Evolutionary conservation across 495 filamentous ascomycete species (phyloP).

Genomic region (Penicillium crystallinum): DNA sequence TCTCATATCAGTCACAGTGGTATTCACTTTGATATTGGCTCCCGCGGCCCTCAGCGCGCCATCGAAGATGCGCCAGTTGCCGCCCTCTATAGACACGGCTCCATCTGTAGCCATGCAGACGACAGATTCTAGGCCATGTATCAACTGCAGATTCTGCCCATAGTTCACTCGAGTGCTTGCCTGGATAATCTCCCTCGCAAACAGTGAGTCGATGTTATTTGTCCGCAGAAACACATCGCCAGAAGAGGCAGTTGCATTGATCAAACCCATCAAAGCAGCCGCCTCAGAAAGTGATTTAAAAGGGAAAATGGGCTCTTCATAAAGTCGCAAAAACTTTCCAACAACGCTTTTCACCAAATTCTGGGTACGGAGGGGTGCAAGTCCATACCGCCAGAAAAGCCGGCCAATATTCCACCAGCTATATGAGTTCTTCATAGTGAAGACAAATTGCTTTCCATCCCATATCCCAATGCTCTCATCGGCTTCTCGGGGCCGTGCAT

Average conservation of each 20-base stretch:
- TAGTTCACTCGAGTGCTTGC: conserved; percentile 94
- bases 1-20: conserved; percentile 57
- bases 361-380: conserved; percentile 68
- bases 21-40: conserved; percentile 61
- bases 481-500: conserved; percentile 33
- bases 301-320: conserved; percentile 76
- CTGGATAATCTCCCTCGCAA: conserved; percentile 82
- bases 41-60: conserved; percentile 64
- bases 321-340: conserved; percentile 72
- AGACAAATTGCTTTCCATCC: conserved; percentile 76
- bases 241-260: conserved; percentile 58
- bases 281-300: conserved; percentile 68
- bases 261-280: conserved; percentile 60
- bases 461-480: conserved; percentile 66
- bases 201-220: conserved; percentile 63
- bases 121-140: conserved; percentile 90
- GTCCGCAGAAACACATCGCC: conserved; percentile 63
- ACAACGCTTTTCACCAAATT: conserved; percentile 67
- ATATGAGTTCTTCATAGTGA: conserved; percentile 50
- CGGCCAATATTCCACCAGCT: conserved; percentile 78
- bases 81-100: conserved; percentile 71
- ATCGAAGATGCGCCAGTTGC: conserved; percentile 94
- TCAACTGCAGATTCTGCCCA: conserved; percentile 75
- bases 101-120: conserved; percentile 90
- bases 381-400: conserved; percentile 80